Conservation (phyloP, 1,284 basidiomycete genomes). For the Irpex lacteus region DNA sequence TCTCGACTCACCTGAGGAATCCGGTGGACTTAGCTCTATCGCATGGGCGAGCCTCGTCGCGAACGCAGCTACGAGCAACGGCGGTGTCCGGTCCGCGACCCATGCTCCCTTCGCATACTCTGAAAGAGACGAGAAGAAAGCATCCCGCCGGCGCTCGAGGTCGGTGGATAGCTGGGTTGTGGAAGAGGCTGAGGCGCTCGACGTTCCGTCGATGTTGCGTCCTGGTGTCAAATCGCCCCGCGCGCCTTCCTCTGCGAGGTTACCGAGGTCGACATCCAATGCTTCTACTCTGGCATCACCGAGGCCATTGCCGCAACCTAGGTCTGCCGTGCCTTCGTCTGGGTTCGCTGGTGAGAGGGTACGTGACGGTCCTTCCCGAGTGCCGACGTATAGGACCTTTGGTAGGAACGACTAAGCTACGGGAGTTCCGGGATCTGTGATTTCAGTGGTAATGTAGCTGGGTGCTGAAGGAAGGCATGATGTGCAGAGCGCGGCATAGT, state of each 20-base stretch:
- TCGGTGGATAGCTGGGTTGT: conserved; percentile 17
- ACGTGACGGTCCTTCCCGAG: neutral
- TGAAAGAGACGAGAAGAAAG: conserved; percentile 14
- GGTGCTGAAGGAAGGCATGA: no score
- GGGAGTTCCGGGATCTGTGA: neutral
- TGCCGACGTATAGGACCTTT: neutral
- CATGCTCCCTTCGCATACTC: neutral
- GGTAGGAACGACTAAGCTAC: neutral
- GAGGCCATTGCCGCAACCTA: neutral
- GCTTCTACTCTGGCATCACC: neutral
- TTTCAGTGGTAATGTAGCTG: no score
- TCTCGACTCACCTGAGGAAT: conserved; percentile 14
- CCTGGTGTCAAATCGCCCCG: neutral
- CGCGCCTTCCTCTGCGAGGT: neutral
- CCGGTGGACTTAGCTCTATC: conserved; percentile 11
- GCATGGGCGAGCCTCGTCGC: conserved; percentile 19
- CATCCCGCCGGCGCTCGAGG: conserved; percentile 21
- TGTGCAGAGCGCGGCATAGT: no score
- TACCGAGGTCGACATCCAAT: neutral
- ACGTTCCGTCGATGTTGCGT: conserved; percentile 5
- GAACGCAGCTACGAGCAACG: conserved; percentile 17
- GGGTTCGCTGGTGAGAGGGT: neutral
- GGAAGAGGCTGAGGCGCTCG: neutral
- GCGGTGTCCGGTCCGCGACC: conserved; percentile 8
- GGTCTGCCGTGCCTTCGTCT: neutral